Conservation (phyloP, 306 rosid species). For the Trichosanthes truncata region DNA sequence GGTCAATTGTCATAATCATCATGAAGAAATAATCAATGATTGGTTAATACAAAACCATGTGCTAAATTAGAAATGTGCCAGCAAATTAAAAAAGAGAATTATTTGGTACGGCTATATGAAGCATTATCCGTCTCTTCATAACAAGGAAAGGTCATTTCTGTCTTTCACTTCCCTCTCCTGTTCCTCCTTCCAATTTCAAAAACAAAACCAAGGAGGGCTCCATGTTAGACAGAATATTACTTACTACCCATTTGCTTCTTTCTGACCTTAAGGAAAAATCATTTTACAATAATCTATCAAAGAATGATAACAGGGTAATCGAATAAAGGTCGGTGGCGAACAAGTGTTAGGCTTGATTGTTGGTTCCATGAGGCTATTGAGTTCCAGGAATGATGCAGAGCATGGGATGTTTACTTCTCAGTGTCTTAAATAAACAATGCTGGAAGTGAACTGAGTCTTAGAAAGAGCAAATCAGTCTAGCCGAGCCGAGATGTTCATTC, state of each 20-base stretch:
- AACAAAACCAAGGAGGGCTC: neutral
- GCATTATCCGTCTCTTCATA: neutral
- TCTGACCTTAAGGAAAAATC: neutral
- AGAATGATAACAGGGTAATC: neutral
- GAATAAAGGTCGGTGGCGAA: neutral
- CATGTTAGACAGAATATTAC: neutral
- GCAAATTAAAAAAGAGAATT: neutral
- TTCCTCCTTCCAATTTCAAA: neutral
- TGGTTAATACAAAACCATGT: neutral
- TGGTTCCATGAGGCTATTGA: neutral
- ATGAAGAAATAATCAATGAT: neutral
- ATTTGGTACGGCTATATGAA: neutral
- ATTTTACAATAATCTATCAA: neutral
- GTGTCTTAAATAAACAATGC: neutral
- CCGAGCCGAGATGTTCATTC: constrained; percentile 13
- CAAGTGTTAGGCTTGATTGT: neutral
- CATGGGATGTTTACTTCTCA: neutral
- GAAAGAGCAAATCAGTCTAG: neutral
- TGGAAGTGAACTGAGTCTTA: neutral
- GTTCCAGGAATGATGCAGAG: neutral
- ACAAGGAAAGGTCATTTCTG: neutral
- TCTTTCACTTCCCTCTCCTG: neutral
- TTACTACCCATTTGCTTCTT: neutral
- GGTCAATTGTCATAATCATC: neutral
- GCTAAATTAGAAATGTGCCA: neutral